These are phyloP conservation scores for Paratinospora sagittata DNA, from an alignment of 164 flowering plant genomes.

Conservation along the genomic window DNA sequence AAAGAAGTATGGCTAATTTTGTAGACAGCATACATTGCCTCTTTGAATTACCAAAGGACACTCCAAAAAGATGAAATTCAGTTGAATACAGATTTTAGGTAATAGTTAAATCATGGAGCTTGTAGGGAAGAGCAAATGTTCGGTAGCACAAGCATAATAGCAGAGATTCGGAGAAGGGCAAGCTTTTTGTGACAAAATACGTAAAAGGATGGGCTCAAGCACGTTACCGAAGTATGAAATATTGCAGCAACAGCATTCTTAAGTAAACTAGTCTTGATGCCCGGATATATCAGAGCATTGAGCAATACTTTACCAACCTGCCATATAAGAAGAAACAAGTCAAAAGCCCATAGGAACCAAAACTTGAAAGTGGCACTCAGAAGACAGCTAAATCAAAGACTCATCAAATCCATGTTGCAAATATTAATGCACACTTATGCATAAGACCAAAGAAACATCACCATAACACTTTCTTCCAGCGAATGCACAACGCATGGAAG, in stretches of 20 bases:
- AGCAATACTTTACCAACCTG: constrained; percentile 90
- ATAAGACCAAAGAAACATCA: neutral
- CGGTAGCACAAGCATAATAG: neutral
- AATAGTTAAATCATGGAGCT: neutral
- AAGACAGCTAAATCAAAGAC: neutral
- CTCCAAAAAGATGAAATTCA: too few species aligned
- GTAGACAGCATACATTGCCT: too few species aligned
- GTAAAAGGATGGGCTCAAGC: constrained; percentile 4
- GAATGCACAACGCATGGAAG: neutral
- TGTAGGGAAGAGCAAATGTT: neutral
- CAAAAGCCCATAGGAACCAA: neutral
- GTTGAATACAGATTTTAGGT: too few species aligned
- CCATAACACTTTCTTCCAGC: neutral
- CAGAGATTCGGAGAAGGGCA: neutral
- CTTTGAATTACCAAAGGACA: too few species aligned
- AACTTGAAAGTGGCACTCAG: neutral
- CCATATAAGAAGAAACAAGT: constrained; percentile 13
- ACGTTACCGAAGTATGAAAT: constrained; percentile 81
- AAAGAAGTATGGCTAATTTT: too few species aligned
- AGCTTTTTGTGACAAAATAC: neutral
- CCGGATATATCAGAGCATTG: constrained; percentile 85
- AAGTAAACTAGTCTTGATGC: constrained; percentile 78
- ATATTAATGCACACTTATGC: neutral
- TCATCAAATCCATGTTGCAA: neutral
- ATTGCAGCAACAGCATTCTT: constrained; percentile 80